Base-by-base conservation (phyloP, 345 rosid species). In the Eucalyptus curtisii region DNA sequence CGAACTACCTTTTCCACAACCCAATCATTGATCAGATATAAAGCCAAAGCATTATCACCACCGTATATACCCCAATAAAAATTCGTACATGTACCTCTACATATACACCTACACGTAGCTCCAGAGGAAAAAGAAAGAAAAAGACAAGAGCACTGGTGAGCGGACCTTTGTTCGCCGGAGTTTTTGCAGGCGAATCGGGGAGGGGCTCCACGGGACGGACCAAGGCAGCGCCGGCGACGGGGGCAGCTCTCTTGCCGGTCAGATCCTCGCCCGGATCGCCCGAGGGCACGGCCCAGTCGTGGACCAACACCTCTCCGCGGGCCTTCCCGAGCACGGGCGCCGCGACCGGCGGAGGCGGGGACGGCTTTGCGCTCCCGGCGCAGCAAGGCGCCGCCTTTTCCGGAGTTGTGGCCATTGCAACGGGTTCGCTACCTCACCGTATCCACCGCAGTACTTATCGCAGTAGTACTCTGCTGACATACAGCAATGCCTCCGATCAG, bases 371-470 rank as follows among this genome's bases (percentile, higher is more conserved):
- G 81, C 89, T 31, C 64, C 82, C 42, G 91, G 87, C 87, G 93
- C 94, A 91, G 91, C 92, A 89, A 92, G 92, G 68, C 94, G 95
- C 92, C 94, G 95, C 90, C 91, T 95, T 94, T 95, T 95, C 91
- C 94, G 91, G 88, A 93, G 95, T 81, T 94, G 96, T 49, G 95
- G 96, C 95, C 96, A 95, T 95, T 93, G 98, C 81, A 91, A 89
- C 48, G 96, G 96, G 79, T 94, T 95, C 82, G 82, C 82, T 71
- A 92, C 92, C 92, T 89, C 90, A 79, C 90, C 90, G 89, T 91
- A 93, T 68, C 91, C 31, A 90, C 45, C 82, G 14, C 45, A 71
- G 81, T 71, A 37, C 81, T 71, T 71, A 37, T 71, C 81, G 81
- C 81, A 37, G 82, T 91, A 94, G 89, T 91, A 89, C 89, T 88